Base-by-base conservation (phyloP, 371 early-diverging fungal species). In the Syncephalastrum racemosum region DNA sequence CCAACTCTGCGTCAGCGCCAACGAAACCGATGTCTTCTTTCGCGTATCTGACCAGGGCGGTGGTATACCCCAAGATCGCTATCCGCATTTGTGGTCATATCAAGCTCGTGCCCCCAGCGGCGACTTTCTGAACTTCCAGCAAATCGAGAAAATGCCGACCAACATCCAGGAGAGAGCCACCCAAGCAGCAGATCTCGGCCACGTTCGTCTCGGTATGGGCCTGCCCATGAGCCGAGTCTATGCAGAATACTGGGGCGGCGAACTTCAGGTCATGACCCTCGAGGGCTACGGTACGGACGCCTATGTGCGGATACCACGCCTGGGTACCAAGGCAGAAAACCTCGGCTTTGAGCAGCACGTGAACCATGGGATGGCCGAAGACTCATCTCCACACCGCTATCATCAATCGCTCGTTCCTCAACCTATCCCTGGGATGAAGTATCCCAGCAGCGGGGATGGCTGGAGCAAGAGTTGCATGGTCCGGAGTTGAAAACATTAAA, bases 11-110 rank as follows among this genome's bases (percentile, higher is more conserved):
- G 83, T 96, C 27, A 90, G 92, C 60, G 81, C 80, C 25, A 85
- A 85, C 48, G 80, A 77, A 24, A 77, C 79, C 3, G 89, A 91
- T 65, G 79, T 95, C n/a, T 88, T 87, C 44, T 90, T 95, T 64
- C 88, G 98, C 22, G 77, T 98, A 15, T 92, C 94, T 1, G 96
- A 96, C 71, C 88, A 89, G 71, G 94, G 93, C 45, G 95, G 95
- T 39, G 96, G 97, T 14, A 92, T 96, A 63, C 66, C 73, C 18
- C 70, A 79, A 24, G 75, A 82, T 4, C 66, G 82, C 25, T 85
- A 86, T 57, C 74, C 76, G 1, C 76, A 83, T 46, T 58, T 96
- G 12, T 96, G 94, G 93, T 91, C 90, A n/a, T 96, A 50, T 82
- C 85, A 68, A 52, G 71, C 63, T 7, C 66, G 62, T 64, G 67